Evolutionary conservation across 2,329 filamentous ascomycete genomes (phyloP), one percentile per base, ranked within the genome.

Genomic region (Scytalidium lignicola): DNA sequence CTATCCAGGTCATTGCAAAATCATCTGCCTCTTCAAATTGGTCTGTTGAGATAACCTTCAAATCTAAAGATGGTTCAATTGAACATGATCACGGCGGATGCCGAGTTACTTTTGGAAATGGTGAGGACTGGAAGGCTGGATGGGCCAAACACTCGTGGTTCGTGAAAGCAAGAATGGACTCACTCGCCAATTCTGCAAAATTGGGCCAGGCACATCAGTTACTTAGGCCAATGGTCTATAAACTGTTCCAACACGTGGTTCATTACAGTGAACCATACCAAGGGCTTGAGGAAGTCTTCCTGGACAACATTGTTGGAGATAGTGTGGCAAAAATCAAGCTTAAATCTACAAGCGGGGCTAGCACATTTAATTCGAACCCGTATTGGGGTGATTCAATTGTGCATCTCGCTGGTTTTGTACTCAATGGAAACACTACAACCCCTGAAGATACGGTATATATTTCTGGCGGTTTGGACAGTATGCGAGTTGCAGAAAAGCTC

Each of bases 171-270:
- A 78, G 81, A 50, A 75, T 84, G 48, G 71, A 80, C n/a, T 65
- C 72, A 9, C 73, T 84, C 2, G 69, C 74, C 56, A 68, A 78
- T 53, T 83, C 80, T 52, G 83, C 85, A 47, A 70, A 79, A 59
- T 18, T 74, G 72, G 85, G 85, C 28, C 76, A 79, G 46, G 84
- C 84, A 20, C 85, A 86, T 63, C 85, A 86, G 68, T 77, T 90
- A 52, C 79, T 84, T 43, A 80, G 84, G 18, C 84, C 43, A 22
- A 41, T 51, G 15, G 41, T 61, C 15, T 66, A 66, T 52, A 60
- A 61, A 39, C 42, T 66, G 1, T 66, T 66, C 41, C 41, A 53
- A 1, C 51, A 47, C 13, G 41, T 65, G 1, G 61, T 66, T 5
- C 52, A 60, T 19, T 66, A 66, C 44, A 51, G 50, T 9, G 46